These are phyloP conservation scores for Phylloporus scabripes DNA, from an alignment of 768 basidiomycete species.

Conservation along the genomic window DNA sequence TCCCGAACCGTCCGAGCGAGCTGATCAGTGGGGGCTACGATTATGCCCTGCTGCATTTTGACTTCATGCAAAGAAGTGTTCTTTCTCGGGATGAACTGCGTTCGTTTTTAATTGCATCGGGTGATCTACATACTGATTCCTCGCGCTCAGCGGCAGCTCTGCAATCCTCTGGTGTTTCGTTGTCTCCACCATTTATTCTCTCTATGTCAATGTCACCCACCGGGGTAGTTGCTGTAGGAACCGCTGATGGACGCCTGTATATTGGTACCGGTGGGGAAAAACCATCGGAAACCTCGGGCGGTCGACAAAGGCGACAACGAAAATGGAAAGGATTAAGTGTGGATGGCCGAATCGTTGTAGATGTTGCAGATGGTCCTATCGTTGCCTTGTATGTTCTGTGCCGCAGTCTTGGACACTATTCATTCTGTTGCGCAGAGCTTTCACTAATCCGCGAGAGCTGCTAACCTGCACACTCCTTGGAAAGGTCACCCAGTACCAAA, in stretches of 20 bases:
- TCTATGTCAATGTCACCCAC: constrained; percentile 52
- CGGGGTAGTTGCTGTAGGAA: constrained; percentile 63
- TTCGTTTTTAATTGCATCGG: constrained; percentile 23
- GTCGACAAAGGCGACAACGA: constrained; percentile 49
- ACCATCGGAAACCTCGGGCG: constrained; percentile 11
- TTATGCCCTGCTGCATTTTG: constrained; percentile 60
- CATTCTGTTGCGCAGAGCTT: constrained; percentile 36
- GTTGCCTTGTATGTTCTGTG: constrained; percentile 52
- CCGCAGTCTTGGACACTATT: background rate
- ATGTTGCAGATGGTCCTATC: constrained; percentile 68
- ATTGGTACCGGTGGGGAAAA: constrained; percentile 67
- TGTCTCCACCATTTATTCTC: constrained; percentile 74
- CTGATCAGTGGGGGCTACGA: constrained; percentile 79
- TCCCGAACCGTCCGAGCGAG: constrained; percentile 66
- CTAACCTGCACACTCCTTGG: constrained; percentile 61
- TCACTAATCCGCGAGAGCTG: constrained; percentile 42
- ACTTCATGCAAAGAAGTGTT: constrained; percentile 48
- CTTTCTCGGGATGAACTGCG: constrained; percentile 59
- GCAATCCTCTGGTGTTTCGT: constrained; percentile 43
- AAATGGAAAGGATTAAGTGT: constrained; percentile 69
- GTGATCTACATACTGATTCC: background rate
- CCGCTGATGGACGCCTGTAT: constrained; percentile 71
- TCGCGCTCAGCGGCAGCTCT: constrained; percentile 32
- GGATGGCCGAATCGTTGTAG: constrained; percentile 39
- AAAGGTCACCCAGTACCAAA: constrained; percentile 43